Evolutionary conservation across 768 basidiomycete genomes (phyloP), one percentile per base, ranked within the genome.

Genomic region (Mycena galopus): DNA sequence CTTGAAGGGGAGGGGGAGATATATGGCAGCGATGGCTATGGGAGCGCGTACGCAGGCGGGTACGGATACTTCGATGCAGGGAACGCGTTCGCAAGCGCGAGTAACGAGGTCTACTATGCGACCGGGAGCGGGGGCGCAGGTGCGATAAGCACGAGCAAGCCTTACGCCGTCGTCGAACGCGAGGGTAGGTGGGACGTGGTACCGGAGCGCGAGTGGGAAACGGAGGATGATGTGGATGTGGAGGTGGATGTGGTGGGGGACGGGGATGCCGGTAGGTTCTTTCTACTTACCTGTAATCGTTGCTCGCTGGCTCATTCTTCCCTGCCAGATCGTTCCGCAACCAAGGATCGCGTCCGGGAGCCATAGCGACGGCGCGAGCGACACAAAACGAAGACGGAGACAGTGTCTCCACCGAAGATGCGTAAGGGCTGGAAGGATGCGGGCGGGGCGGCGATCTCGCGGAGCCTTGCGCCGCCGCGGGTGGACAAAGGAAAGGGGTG

Each of bases 171-270:
- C 9, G 37, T 64, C 17, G 72, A 73, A 50, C 57, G 63, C 25
- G 59, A n/a, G 65, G 65, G 63, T 0, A 62, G 69, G 3, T 62
- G 67, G 73, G 65, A 62, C 8, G 51, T 71, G 25, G 35, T 60
- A 6, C 37, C 14, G 7, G 58, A 27, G 57, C n/a, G n/a, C 4
- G 71, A 23, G 21, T 77, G 76, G 50, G 80, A 67, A 25, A 53
- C 77, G 75, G 80, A 78, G 42, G 75, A 72, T 75, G 78, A 67
- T 51, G 51, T 16, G n/a, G 44, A 68, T 67, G 39, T 19, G 65
- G 68, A 71, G 7, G 53, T 35, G 21, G 53, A 56, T 5, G 37
- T 37, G 3, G 55, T 32, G 55, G 55, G 39, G 17, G 55, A 56
- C 37, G 57, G 2, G 32, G n/a, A n/a, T n/a, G n/a, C n/a, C n/a